phyloP scores from a whole-genome alignment of 768 basidiomycete species.

The Hypsizygus marmoreus region DNA sequence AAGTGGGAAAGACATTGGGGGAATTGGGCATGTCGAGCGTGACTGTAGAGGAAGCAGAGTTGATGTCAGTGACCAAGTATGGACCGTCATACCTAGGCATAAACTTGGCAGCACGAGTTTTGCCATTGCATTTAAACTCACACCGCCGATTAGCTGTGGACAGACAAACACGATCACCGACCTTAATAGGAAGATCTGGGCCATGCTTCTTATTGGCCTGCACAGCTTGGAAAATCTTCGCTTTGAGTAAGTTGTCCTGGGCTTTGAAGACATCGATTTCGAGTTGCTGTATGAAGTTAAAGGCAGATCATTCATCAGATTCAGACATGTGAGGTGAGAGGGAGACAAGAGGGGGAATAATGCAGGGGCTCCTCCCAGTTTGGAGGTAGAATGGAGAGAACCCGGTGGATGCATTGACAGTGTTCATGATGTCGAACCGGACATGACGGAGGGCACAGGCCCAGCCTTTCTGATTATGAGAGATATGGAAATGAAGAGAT shows the following conservation, averaged over 20 bases:
- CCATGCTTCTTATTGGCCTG: slow-evolving; percentile 12
- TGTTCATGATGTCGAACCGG: slow-evolving; percentile 35
- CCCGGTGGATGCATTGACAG: slow-evolving; percentile 28
- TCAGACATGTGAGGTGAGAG: not conserved
- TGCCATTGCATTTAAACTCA: slow-evolving; percentile 22
- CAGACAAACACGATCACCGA: slow-evolving; percentile 29
- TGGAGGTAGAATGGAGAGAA: slow-evolving; percentile 33
- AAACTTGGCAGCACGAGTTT: slow-evolving; percentile 19
- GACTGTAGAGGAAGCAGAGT: not conserved
- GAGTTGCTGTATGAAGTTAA: slow-evolving; percentile 14
- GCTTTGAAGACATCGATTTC: slow-evolving; percentile 1
- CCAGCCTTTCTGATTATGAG: slow-evolving; percentile 35
- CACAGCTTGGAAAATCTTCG: slow-evolving; percentile 23
- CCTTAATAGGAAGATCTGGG: not conserved
- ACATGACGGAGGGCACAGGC: slow-evolving; percentile 21
- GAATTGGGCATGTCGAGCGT: no score
- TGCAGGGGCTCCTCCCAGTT: slow-evolving; percentile 13
- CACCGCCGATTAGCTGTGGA: slow-evolving; percentile 22
- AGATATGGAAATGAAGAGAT: slow-evolving; percentile 26
- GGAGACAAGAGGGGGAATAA: not conserved
- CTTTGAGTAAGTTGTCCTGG: slow-evolving; percentile 14
- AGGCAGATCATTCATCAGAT: not conserved
- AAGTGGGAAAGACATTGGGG: no score
- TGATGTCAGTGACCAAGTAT: not conserved
- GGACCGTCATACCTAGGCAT: slow-evolving; percentile 9